Conservation (phyloP, 306 rosid genomes). For the Cucurbita maxima region DNA sequence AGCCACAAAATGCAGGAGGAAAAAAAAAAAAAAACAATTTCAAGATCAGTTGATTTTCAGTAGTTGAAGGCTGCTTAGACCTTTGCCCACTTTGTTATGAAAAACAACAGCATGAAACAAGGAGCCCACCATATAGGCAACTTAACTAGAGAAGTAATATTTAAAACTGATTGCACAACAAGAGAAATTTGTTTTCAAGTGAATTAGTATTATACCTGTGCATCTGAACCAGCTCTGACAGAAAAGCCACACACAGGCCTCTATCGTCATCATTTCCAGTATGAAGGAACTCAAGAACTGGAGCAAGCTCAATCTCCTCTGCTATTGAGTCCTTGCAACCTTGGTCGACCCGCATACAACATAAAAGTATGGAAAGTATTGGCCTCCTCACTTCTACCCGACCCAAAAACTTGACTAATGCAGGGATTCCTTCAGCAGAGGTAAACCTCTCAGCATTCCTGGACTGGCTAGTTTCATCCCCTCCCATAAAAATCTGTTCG, state of each 20-base stretch:
- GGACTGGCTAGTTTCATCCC: constrained; percentile 59
- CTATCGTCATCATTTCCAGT: constrained; percentile 51
- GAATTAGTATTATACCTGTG: constrained; percentile 29
- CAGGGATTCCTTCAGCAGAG: constrained; percentile 65
- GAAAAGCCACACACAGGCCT: constrained; percentile 65
- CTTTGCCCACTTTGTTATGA: neutral
- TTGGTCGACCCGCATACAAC: constrained; percentile 74
- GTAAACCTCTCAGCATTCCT: constrained; percentile 47
- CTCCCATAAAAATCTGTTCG: constrained; percentile 66
- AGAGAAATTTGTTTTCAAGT: neutral
- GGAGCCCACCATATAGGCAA: neutral
- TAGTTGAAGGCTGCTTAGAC: neutral
- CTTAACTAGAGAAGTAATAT: neutral
- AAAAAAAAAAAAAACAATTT: neutral
- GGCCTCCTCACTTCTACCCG: constrained; percentile 47
- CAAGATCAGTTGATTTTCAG: neutral
- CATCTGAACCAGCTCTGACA: constrained; percentile 69
- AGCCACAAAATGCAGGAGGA: neutral
- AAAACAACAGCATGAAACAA: neutral
- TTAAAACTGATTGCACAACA: neutral
- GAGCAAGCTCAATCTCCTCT: constrained; percentile 44
- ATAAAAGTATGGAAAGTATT: constrained; percentile 56
- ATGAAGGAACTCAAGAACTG: constrained; percentile 66
- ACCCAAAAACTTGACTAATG: constrained; percentile 40
- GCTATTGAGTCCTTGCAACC: constrained; percentile 55